A percentile compares a stretch with the other conserved stretches of the same genome.
Conservation (phyloP, 108 stramenopile genomes). For the Cyclostephanos tholiformis region DNA sequence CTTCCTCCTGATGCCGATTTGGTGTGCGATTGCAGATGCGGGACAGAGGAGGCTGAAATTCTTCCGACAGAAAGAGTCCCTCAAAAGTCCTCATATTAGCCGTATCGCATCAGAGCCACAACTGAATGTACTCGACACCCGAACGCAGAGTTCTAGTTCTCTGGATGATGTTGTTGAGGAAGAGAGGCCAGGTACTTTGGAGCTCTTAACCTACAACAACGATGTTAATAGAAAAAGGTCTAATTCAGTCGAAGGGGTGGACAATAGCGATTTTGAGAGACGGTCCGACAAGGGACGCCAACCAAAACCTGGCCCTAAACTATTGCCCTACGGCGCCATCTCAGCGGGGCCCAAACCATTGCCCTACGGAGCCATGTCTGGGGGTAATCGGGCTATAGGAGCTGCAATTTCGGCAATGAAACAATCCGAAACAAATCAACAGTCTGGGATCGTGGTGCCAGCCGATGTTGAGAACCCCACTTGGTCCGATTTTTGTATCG, state of each 20-base stretch:
- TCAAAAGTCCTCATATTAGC: conserved; percentile 78
- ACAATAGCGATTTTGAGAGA: neutral
- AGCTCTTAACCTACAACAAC: neutral
- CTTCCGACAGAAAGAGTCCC: conserved; percentile 59
- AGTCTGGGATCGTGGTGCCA: conserved; percentile 32
- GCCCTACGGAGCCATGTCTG: conserved; percentile 30
- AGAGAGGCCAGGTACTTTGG: neutral
- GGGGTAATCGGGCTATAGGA: conserved; percentile 39
- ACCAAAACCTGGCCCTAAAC: neutral
- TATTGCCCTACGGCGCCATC: neutral
- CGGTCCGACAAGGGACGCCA: neutral
- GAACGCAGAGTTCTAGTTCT: conserved; percentile 20
- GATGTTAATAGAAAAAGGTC: neutral
- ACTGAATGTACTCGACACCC: neutral
- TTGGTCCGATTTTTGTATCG: conserved; percentile 65
- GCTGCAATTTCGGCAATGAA: conserved; percentile 36
- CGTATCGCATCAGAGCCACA: conserved; percentile 62
- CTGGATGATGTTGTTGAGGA: neutral
- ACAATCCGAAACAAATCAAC: conserved; percentile 6
- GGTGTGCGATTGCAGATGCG: conserved; percentile 60
- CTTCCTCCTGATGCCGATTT: conserved; percentile 67
- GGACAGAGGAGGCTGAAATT: conserved; percentile 55
- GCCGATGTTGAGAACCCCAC: conserved; percentile 62
- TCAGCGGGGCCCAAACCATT: conserved; percentile 8
- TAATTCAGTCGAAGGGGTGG: neutral